Evolutionary conservation across 2,329 filamentous ascomycete genomes (phyloP), one percentile per base, ranked within the genome.

Genomic region (Apiospora rasikravindrae): DNA sequence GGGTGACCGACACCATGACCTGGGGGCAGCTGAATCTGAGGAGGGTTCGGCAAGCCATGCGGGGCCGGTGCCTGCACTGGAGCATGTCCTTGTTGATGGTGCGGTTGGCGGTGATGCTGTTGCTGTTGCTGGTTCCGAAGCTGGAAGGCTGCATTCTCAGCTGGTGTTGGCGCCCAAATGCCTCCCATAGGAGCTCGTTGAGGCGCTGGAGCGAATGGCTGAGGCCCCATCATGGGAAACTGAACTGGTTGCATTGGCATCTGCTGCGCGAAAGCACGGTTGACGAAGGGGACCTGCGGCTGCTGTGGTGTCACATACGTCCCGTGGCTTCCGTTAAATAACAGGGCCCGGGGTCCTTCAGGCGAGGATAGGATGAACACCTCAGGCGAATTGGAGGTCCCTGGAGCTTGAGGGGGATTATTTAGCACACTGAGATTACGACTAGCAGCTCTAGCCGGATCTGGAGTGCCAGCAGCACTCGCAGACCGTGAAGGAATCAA

Each of bases 311-410:
- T 89, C 73, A 84, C 88, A 72, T 88, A 91, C 14, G 85, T 82
- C 37, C 88, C 88, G 1, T 83, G 78, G 16, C 80, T 80, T 61
- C 85, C 84, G 75, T 88, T 89, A 53, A 92, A 81, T 8, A 92
- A 78, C 1, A 92, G 79, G 7, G 86, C 90, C 26, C 86, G 86
- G 0, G 90, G 90, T 0, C 90, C 90, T 57, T 84, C 84, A 0
- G 90, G 89, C 0, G 90, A 91, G 22, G 86, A 88, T 8, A 92
- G 78, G 33, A 92, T 87, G 75, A 91, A 92, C 1, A 91, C 88
- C 72, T 89, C 86, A 0, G 86, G 83, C 33, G 81, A 81, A 44
- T 78, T 78, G 24, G 79, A 67, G 19, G 77, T 71, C 33, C 73
- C 64, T 22, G 74, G 75, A 49, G 67, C 72, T 64, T 73, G 73